A percentile compares a stretch with the other conserved stretches of the same genome.
Evolutionary conservation across 345 rosid species (phyloP).

Genomic region (Eucalyptus sp.): DNA sequence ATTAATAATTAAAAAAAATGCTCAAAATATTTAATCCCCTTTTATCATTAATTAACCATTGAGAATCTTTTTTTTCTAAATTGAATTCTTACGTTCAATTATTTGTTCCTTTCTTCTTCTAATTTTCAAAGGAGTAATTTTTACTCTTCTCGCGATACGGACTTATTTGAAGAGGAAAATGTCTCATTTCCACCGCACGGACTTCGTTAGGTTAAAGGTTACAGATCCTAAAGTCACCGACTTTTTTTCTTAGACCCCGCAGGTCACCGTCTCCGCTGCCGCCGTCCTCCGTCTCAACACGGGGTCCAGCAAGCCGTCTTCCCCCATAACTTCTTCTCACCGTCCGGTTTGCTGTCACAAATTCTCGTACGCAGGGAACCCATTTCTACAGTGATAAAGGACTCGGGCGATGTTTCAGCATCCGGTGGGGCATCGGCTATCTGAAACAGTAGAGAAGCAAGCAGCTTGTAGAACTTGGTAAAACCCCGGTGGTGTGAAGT

Average conservation of each 20-base stretch:
- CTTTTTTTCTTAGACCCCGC: neutral
- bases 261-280: neutral
- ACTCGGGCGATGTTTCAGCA: neutral
- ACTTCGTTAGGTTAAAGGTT: neutral
- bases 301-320: neutral
- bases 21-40: neutral
- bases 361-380: neutral
- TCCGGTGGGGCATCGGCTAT: too few relatives aligned
- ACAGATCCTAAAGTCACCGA: neutral
- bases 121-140: neutral
- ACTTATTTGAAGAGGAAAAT: neutral
- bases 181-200: neutral
- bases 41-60: neutral
- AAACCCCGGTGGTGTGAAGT: neutral
- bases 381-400: neutral
- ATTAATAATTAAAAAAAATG: too few relatives aligned
- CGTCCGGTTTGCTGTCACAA: too few relatives aligned
- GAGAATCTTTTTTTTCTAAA: neutral
- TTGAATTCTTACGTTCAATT: neutral
- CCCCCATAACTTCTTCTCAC: too few relatives aligned
- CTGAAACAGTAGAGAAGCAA: too few relatives aligned
- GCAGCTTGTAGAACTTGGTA: too few relatives aligned
- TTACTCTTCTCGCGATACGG: neutral
- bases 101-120: neutral
- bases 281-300: too few relatives aligned